Base-by-base conservation (phyloP, 257 asterid species). In the Solanum infundibuliforme region DNA sequence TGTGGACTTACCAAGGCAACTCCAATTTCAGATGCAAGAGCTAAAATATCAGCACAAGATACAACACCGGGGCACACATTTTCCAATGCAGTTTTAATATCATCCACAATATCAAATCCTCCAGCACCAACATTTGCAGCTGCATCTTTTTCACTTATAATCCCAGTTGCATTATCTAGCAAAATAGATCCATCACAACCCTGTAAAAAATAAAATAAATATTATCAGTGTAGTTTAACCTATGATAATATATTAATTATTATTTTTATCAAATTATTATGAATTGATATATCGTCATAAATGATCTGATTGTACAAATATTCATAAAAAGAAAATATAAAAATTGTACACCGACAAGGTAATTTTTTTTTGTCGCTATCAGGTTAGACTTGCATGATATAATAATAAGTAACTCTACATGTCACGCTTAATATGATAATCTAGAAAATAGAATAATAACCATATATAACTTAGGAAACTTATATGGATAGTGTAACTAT, bases 21-120 rank as follows among this genome's bases (percentile, higher is more conserved):
- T 20, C 90, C 89, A 21, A 71, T 84, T 89, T 90, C 88, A 35
- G 91, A 82, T 21, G 92, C 89, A 1, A 91, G 52, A 16, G 92
- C 90, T 55, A 91, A 60, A 62, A 90, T 91, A 73, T 90, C 93
- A 13, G 93, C 93, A 81, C 93, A 91, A 2, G 92, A 91, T 11
- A 91, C 93, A 68, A 90, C 85, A 10, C 90, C 88, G 3, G 93
- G 91, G 6, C 93, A 91, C 1, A 83, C 68, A 35, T 38, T 89
- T 86, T 91, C 93, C 52, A 91, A 7, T 6, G 89, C 91, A 8
- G 92, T 84, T 72, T 90, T 91, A 6, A 91, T 91, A 66, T 83
- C 82, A 87, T 91, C 93, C 1, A 91, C 90, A 41, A 90, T 87
- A 2, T 71, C 86, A 52, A 58, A 84, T 84, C 92, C 88, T 83